These are phyloP conservation scores for Ascochyta lentis DNA, from an alignment of 2,329 filamentous ascomycete genomes.

Conservation along the genomic window DNA sequence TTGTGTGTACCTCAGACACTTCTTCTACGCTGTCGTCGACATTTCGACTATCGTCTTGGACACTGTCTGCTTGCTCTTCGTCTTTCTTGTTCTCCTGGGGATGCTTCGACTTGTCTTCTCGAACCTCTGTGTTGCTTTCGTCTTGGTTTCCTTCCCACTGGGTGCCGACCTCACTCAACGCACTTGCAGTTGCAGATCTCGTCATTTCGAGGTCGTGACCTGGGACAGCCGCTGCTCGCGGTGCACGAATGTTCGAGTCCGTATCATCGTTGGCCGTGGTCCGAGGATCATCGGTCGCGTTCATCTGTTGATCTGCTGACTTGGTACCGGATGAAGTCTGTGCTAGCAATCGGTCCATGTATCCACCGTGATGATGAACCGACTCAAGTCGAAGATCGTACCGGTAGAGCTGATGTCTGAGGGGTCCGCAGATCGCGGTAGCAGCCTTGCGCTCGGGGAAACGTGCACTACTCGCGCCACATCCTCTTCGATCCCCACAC, in stretches of 20 bases:
- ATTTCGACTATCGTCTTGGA: neutral
- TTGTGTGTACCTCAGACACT: neutral
- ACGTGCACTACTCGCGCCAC: neutral
- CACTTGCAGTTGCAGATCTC: neutral
- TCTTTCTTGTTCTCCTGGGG: neutral
- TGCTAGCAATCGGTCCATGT: neutral
- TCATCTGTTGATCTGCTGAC: neutral
- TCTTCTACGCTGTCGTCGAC: neutral
- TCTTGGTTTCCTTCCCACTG: neutral
- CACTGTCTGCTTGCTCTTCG: neutral
- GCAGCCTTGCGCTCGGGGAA: neutral
- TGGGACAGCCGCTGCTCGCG: neutral
- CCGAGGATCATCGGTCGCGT: neutral
- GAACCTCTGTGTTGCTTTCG: no score
- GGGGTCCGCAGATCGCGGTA: neutral
- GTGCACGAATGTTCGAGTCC: neutral
- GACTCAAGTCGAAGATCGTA: neutral
- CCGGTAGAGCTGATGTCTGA: neutral
- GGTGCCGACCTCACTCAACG: neutral
- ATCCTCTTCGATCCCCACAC: neutral
- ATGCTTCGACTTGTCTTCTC: no score
- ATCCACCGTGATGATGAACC: neutral
- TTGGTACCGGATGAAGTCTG: no score
- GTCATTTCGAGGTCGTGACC: neutral
- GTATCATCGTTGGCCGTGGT: no score